Evolutionary conservation across 768 basidiomycete genomes (phyloP), one percentile per base, ranked within the genome.

Genomic region (Lentinula guzmanii): DNA sequence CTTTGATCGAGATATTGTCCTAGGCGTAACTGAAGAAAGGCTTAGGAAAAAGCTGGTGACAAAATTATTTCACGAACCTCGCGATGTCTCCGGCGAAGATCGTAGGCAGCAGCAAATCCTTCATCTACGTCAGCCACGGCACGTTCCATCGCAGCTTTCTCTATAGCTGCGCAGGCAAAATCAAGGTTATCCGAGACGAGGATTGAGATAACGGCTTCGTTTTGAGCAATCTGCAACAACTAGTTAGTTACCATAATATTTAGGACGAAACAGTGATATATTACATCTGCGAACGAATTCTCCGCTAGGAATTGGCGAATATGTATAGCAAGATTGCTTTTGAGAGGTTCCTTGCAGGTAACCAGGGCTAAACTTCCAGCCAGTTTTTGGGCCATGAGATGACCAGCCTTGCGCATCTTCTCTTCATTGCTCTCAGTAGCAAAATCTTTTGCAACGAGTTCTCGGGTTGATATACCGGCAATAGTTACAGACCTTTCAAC

Each of bases 401-500:
- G 94, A 11, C 91, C 94, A 28, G 97, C 93, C 67, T 89, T 89
- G 37, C 93, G 89, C 68, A 99, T 75, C 72, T 91, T 95, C 54
- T 90, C 86, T 67, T 98, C 95, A 68, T 91, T 92, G 28, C 87
- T 78, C 65, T 99, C 97, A 55, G 91, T 93, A 3, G 90, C 94
- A 65, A 95, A 99, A 72, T 99, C 97, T 75, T 98, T 98, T 51
- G 88, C 84, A 18, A 97, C 93, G 9, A 99, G 79, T 70, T 99
- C 97, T 42, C 95, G 82, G 16, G 96, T 96, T 13, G 97, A 98
- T 65, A 98, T 98, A 28, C 95, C 94, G 10, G 96, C 96, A 65
- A 99, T 98, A 0, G 97, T 98, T 24, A 98, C 97, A 21, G 95
- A 98, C 57, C 97, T 86, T 68, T 99, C 97, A 24, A 99, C 95